Base-by-base conservation (phyloP, 192 early-diverging fungal species). In the Pilobolus umbonatus region DNA sequence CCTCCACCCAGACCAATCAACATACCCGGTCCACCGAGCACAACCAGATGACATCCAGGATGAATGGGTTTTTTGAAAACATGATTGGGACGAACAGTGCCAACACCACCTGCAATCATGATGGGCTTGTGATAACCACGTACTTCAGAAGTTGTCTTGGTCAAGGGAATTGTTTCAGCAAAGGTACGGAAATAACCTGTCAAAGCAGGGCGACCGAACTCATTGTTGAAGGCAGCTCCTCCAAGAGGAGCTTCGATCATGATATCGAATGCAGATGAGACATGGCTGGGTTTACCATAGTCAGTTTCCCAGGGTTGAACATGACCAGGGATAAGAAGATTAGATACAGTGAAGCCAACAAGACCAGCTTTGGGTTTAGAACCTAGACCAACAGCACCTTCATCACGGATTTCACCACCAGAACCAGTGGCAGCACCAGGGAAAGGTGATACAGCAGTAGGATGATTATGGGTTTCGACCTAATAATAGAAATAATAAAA, bases 381-480 rank as follows among this genome's bases (percentile, higher is more conserved):
- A 1, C 98, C 98, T 47, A 83, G 83, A 32, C 98, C 98, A 9
- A 98, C 96, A 5, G 95, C 88, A 56, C 94, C 98, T 79, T 99
- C 98, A 72, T 99, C 98, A 72, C 98, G 90, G 72, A 99, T 99
- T 74, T 99, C 98, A 70, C 98, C 98, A 67, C 98, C 98, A 19
- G 94, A 88, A 45, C 98, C 98, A 17, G 98, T 99, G 4, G 96
- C 88, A 21, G 98, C 98, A 62, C 98, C 98, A 21, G 98, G 90
- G 73, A 91, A 97, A 25, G 98, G 98, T 49, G 96, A 98, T 19
- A 99, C 95, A 21, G 94, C 93, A 15, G 96, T 99, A 34, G 98
- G 98, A 71, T 99, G 98, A 72, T 99, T 99, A 78, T 99, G 98
- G 1, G 98, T 99, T 80, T 99, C 98, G 17, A 99, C 98, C 71